These are phyloP conservation scores for Suillus tomentosus DNA, from an alignment of 768 basidiomycete genomes.

Conservation along the genomic window DNA sequence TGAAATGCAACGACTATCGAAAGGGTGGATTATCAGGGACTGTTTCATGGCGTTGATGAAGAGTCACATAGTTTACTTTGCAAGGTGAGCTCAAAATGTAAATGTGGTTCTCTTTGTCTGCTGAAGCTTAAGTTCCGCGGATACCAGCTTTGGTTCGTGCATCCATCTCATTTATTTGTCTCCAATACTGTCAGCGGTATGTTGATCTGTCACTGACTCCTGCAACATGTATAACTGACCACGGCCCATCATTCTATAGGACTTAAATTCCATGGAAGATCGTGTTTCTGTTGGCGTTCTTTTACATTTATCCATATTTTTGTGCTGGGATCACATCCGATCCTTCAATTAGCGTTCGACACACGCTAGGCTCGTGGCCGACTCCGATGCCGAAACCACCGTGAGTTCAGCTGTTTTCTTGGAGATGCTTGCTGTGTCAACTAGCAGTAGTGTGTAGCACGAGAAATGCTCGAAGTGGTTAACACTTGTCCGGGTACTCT, in stretches of 20 bases:
- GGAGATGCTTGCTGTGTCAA: not conserved
- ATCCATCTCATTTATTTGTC: not conserved
- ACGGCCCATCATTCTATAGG: not conserved
- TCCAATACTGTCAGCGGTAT: too few relatives aligned
- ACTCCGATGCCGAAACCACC: not conserved
- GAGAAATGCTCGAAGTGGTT: not conserved
- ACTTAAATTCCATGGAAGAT: not conserved
- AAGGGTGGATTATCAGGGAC: not conserved
- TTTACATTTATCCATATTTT: not conserved
- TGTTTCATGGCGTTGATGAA: not conserved
- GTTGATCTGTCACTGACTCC: not conserved
- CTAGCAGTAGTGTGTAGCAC: not conserved
- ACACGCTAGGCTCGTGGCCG: not conserved
- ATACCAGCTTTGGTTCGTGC: not conserved
- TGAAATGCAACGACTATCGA: not conserved
- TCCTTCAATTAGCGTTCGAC: too few relatives aligned
- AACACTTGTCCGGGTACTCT: not conserved
- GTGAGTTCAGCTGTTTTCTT: not conserved
- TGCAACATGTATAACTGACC: not conserved
- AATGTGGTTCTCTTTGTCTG: not conserved
- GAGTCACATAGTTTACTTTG: not conserved
- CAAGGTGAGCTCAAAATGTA: too few relatives aligned
- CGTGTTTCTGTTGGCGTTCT: not conserved
- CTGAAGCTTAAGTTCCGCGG: not conserved
- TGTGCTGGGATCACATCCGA: not conserved